Conservation (phyloP, 2,329 filamentous ascomycete species). For the Xylaria sp. region DNA sequence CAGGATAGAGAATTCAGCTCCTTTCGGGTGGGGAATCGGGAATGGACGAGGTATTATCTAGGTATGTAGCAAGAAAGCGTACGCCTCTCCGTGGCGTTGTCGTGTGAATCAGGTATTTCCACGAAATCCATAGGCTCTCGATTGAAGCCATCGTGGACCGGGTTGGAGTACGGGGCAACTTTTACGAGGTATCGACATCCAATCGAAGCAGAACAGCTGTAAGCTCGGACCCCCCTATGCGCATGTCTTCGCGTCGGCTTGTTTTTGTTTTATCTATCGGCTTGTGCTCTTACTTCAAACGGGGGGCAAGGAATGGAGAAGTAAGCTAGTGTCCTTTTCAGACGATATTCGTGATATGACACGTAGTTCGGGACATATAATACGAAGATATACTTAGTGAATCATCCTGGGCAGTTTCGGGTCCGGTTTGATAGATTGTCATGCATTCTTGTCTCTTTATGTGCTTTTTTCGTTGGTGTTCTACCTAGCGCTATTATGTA, state of each 20-base stretch:
- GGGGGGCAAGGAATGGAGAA: neutral
- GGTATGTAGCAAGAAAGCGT: neutral
- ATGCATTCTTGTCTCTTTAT: neutral
- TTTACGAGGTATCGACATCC: conserved; percentile 17
- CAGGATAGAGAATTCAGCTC: neutral
- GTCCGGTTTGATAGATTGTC: conserved; percentile 7
- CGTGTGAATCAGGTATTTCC: neutral
- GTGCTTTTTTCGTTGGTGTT: neutral
- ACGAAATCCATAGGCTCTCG: conserved; percentile 9
- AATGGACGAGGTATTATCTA: neutral
- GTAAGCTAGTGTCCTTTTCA: neutral
- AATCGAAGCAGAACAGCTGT: conserved; percentile 32
- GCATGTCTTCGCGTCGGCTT: conserved; percentile 5
- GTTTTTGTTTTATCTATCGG: neutral
- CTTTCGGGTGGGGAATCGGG: conserved; percentile 2
- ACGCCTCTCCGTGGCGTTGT: neutral
- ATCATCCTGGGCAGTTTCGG: neutral
- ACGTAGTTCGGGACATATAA: conserved; percentile 26
- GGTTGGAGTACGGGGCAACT: neutral
- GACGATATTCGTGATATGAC: conserved; percentile 9
- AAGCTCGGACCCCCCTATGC: conserved; percentile 10
- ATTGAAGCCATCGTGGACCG: conserved; percentile 13
- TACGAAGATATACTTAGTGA: neutral
- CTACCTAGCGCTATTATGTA: neutral
- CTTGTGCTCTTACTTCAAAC: neutral